A percentile compares a stretch with the other conserved stretches of the same genome.
phyloP scores from a whole-genome alignment of 1,139 yeast species.

The Insectozyma bohioensis region DNA sequence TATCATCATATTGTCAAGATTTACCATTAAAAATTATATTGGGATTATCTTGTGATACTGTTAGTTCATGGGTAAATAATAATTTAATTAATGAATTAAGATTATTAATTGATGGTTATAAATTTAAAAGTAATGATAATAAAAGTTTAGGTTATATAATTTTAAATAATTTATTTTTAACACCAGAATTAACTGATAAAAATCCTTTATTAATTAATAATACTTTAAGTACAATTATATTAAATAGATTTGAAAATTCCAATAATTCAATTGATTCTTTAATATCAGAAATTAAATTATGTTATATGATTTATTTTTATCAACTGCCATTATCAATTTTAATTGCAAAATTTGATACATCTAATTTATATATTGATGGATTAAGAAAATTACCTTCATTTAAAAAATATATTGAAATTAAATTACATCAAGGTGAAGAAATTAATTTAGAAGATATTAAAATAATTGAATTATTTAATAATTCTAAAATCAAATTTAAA shows the following conservation, averaged over 20 bases:
- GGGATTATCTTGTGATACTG: conserved; percentile 51
- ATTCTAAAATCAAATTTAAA: conserved; percentile 20
- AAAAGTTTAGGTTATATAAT: conserved; percentile 39
- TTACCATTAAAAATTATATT: conserved; percentile 49
- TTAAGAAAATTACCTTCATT: conserved; percentile 40
- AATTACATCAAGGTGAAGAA: conserved; percentile 12
- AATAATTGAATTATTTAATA: conserved; percentile 19
- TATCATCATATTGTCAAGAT: conserved; percentile 37
- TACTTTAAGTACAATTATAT: conserved; percentile 33
- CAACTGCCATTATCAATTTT: conserved; percentile 63
- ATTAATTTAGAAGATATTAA: conserved; percentile 13
- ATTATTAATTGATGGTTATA: conserved; percentile 36
- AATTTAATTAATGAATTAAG: conserved; percentile 34
- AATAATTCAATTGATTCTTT: conserved; percentile 54
- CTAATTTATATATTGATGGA: conserved; percentile 18
- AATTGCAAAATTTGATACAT: conserved; percentile 13
- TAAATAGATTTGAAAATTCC: conserved; percentile 40
- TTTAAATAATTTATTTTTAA: conserved; percentile 35
- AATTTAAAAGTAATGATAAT: conserved; percentile 45
- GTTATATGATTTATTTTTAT: conserved; percentile 70
- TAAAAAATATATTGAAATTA: conserved; percentile 33
- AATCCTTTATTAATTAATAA: conserved; percentile 23
- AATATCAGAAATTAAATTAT: conserved; percentile 53
- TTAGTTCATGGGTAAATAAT: conserved; percentile 36
- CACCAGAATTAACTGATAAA: conserved; percentile 18